Evolutionary conservation across 495 filamentous ascomycete species (phyloP).

Genomic region (Opeltia flavorubescens): DNA sequence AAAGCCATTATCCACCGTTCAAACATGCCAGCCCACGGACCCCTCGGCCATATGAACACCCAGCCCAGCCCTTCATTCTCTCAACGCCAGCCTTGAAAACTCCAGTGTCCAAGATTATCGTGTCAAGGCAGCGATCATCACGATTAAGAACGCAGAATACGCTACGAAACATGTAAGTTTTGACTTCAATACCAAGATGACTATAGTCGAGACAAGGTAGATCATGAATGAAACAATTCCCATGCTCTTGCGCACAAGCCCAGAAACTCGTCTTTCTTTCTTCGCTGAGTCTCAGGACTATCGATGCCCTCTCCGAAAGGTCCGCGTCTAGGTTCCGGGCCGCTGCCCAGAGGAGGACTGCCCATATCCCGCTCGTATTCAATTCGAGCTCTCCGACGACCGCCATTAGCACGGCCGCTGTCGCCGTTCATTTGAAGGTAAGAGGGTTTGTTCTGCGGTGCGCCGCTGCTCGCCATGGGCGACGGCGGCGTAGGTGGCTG

Average conservation of each 20-base stretch:
- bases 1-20: too few species aligned
- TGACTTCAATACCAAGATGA: too few species aligned
- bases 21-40: too few species aligned
- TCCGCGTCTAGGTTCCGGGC: conserved; percentile 43
- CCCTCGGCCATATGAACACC: too few species aligned
- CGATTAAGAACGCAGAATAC: too few species aligned
- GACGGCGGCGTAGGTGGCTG: conserved; percentile 91
- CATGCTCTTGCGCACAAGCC: conserved; percentile 75
- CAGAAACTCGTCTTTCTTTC: conserved; percentile 93
- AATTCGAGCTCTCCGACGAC: conserved; percentile 60
- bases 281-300: conserved; percentile 66
- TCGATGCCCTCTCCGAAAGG: conserved; percentile 67
- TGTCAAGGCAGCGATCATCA: too few species aligned
- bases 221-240: conserved; percentile 92
- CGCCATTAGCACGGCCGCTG: conserved; percentile 19
- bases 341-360: conserved; percentile 53
- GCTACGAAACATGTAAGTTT: too few species aligned
- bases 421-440: conserved; percentile 18
- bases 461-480: conserved; percentile 22
- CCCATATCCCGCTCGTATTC: conserved; percentile 86
- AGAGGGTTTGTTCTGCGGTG: conserved; percentile 17
- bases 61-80: too few species aligned
- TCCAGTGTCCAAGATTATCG: too few species aligned
- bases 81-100: too few species aligned
- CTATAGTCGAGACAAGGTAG: conserved; percentile 6